phyloP scores from a whole-genome alignment of 441 rosid species.

The Bruguiera hainesii region DNA sequence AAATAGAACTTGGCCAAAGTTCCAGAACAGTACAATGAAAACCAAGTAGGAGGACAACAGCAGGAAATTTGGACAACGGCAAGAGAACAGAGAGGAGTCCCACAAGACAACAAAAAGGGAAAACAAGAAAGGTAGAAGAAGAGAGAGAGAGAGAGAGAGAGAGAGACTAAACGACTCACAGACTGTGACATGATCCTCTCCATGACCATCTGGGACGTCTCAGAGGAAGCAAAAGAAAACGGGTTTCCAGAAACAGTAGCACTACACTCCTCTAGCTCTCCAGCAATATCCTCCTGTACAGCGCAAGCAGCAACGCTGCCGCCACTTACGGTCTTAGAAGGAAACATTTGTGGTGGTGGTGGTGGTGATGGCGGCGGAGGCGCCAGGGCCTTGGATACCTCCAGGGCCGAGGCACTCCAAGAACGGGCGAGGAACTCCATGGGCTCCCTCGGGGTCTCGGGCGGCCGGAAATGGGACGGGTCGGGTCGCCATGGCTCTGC shows the following conservation, averaged over 20 bases:
- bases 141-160: too few species aligned
- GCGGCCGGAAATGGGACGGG: constrained; percentile 53
- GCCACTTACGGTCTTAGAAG: constrained; percentile 38
- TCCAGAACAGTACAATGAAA: too few species aligned
- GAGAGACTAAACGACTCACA: constrained; percentile 42
- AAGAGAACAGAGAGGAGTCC: too few species aligned
- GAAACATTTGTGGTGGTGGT: constrained; percentile 45
- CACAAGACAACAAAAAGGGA: not conserved
- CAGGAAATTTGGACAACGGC: too few species aligned
- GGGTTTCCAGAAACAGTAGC: constrained; percentile 40
- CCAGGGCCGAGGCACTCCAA: constrained; percentile 83
- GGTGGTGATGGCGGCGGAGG: constrained; percentile 31
- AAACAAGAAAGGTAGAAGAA: not conserved
- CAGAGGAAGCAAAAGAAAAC: constrained; percentile 54
- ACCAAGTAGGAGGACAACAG: too few species aligned
- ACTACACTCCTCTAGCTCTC: constrained; percentile 48
- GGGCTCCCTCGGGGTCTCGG: constrained; percentile 83
- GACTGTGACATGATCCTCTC: constrained; percentile 96
- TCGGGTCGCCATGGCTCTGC: constrained; percentile 57
- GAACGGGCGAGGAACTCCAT: constrained; percentile 95
- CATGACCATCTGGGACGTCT: constrained; percentile 92
- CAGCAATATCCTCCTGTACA: constrained; percentile 62
- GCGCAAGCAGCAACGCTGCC: constrained; percentile 17
- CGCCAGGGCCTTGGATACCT: constrained; percentile 72
- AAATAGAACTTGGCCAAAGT: too few species aligned